Percentiles rank a stretch among this genome's conserved stretches.
These are phyloP conservation scores for Sclerotinia subarctica DNA, from an alignment of 2,329 filamentous ascomycete species.

Conservation along the genomic window DNA sequence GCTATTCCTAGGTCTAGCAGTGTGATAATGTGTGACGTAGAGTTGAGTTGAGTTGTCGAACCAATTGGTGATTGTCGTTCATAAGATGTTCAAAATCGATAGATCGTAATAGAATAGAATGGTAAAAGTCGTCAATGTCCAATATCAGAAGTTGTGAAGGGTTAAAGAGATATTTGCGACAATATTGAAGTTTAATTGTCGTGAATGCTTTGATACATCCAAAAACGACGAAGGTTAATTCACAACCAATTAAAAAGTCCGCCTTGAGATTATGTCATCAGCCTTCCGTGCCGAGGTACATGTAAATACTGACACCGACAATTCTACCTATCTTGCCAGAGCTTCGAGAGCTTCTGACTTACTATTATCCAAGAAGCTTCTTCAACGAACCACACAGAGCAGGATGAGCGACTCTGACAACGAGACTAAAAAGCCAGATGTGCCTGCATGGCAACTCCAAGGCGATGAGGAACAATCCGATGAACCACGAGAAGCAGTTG, in stretches of 20 bases:
- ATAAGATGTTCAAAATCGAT: background rate
- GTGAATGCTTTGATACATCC: slow-evolving; percentile 8
- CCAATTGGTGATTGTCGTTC: background rate
- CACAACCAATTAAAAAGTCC: slow-evolving; percentile 2
- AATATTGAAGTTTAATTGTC: background rate
- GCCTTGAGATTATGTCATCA: slow-evolving; percentile 26
- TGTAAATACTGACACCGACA: slow-evolving; percentile 16
- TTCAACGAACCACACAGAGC: slow-evolving; percentile 10
- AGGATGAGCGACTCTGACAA: slow-evolving; percentile 36
- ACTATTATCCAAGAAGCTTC: background rate
- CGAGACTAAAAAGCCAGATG: slow-evolving; percentile 23
- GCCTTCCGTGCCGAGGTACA: slow-evolving; percentile 20
- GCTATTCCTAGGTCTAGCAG: background rate
- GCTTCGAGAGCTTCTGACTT: background rate
- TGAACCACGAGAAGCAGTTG: slow-evolving; percentile 2
- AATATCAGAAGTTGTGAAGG: background rate
- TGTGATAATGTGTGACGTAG: slow-evolving; percentile 8
- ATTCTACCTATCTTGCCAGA: background rate
- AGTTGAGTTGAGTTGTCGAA: slow-evolving; percentile 15
- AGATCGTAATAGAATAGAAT: background rate
- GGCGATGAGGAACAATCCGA: background rate
- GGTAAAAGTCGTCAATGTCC: background rate
- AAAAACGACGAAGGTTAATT: background rate
- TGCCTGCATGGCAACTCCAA: slow-evolving; percentile 35
- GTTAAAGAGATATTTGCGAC: background rate